Percentiles rank a stretch among this genome's conserved stretches.
These are phyloP conservation scores for Prunus mira DNA, from an alignment of 306 rosid species.

Conservation along the genomic window DNA sequence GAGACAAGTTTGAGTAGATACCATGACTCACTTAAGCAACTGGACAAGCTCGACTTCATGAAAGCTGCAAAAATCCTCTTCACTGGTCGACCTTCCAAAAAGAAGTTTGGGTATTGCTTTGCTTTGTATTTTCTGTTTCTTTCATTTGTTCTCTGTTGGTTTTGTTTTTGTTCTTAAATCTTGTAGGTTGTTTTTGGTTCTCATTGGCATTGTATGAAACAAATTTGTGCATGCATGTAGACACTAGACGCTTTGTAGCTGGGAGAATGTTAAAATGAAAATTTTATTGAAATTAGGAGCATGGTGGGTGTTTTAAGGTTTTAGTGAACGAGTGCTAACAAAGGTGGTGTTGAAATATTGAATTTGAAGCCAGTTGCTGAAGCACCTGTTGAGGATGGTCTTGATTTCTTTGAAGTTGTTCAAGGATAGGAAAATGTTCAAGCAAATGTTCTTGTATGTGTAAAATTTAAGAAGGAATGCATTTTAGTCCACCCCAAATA, in stretches of 20 bases:
- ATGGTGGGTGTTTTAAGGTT: not conserved
- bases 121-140: not conserved
- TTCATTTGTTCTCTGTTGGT: not conserved
- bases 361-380: not conserved
- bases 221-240: not conserved
- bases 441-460: not conserved
- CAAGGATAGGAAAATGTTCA: not conserved
- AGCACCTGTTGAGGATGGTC: not conserved
- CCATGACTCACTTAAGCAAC: slow-evolving; percentile 51
- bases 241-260: not conserved
- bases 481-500: not conserved
- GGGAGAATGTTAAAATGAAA: not conserved
- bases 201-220: slow-evolving; percentile 38
- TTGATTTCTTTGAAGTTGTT: not conserved
- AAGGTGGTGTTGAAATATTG: not conserved
- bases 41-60: slow-evolving; percentile 65
- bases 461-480: not conserved
- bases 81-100: slow-evolving; percentile 54
- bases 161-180: not conserved
- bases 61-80: slow-evolving; percentile 77
- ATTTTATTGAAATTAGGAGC: not conserved
- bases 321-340: not conserved
- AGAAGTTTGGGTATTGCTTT: slow-evolving; percentile 65
- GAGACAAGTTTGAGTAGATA: slow-evolving; percentile 30
- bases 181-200: not conserved